phyloP scores from a whole-genome alignment of 306 rosid genomes.

The Oxytropis ochrocephala region DNA sequence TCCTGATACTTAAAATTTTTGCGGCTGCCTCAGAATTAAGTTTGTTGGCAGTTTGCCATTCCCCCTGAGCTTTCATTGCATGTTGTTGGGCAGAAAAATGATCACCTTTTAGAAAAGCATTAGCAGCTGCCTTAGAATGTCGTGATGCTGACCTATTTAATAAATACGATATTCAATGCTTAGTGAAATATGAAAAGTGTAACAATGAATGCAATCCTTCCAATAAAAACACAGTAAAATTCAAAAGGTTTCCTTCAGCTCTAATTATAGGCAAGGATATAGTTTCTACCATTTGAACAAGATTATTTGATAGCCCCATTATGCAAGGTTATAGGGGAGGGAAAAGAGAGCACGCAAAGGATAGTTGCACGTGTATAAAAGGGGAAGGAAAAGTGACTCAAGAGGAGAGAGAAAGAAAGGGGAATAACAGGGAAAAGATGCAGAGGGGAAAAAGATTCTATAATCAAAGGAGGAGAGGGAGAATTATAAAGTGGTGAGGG shows the following conservation, averaged over 20 bases:
- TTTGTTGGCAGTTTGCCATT: constrained; percentile 54
- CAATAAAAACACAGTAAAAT: background rate
- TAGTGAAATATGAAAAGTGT: background rate
- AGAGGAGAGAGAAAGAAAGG: no score
- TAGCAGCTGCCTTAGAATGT: constrained; percentile 65
- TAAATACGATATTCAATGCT: background rate
- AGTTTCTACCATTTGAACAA: background rate
- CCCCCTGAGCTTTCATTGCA: constrained; percentile 54
- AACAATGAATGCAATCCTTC: background rate
- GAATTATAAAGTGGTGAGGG: no score
- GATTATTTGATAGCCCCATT: background rate
- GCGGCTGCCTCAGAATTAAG: constrained; percentile 73
- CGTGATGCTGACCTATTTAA: constrained; percentile 67
- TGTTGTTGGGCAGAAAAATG: constrained; percentile 65
- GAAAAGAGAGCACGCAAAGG: no score
- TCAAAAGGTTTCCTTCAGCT: constrained; percentile 8
- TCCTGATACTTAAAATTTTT: constrained; percentile 55
- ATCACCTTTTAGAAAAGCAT: constrained; percentile 67
- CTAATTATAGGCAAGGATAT: background rate
- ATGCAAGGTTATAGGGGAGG: no score
- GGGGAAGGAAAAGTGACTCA: no score
- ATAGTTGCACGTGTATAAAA: no score
- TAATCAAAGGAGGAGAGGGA: no score
- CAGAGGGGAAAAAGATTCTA: no score
- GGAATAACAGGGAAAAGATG: no score